A percentile compares a stretch with the other conserved stretches of the same genome.
These are phyloP conservation scores for Suillus luteus DNA, from an alignment of 768 basidiomycete genomes.

Conservation along the genomic window DNA sequence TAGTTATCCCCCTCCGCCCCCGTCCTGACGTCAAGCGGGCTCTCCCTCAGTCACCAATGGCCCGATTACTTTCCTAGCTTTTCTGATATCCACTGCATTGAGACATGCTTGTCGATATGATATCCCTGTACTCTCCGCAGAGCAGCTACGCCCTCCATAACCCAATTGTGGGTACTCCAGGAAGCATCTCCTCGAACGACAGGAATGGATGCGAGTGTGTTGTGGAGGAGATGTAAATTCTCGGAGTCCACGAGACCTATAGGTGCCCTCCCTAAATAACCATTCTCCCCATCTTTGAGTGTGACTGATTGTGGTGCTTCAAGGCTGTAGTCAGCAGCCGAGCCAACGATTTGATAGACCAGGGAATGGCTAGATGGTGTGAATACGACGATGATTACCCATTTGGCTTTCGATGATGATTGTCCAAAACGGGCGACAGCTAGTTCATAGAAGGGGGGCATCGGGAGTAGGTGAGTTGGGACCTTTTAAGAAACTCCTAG, in stretches of 20 bases:
- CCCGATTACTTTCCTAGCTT: slow-evolving; percentile 26
- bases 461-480: slow-evolving; percentile 12
- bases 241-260: slow-evolving; percentile 33
- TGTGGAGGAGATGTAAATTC: slow-evolving; percentile 29
- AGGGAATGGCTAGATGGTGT: slow-evolving; percentile 32
- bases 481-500: slow-evolving; percentile 2
- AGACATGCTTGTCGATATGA: slow-evolving; percentile 32
- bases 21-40: neutral
- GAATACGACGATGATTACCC: slow-evolving; percentile 32
- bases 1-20: slow-evolving; percentile 10
- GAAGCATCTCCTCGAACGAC: slow-evolving; percentile 29
- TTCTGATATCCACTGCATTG: slow-evolving; percentile 32
- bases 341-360: slow-evolving; percentile 34
- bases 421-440: slow-evolving; percentile 31
- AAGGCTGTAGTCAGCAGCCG: slow-evolving; percentile 28
- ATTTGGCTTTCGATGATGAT: slow-evolving; percentile 24
- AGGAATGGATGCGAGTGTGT: slow-evolving; percentile 29
- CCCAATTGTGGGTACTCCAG: slow-evolving; percentile 34
- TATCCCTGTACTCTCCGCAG: slow-evolving; percentile 32
- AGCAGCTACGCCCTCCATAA: slow-evolving; percentile 33
- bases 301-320: slow-evolving; percentile 37
- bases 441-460: slow-evolving; percentile 38
- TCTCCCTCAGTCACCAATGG: neutral
- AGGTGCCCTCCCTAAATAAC: slow-evolving; percentile 24
- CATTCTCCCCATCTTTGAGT: slow-evolving; percentile 32